Evolutionary conservation across 768 basidiomycete species (phyloP).

Genomic region (Leccinum uliginosum): DNA sequence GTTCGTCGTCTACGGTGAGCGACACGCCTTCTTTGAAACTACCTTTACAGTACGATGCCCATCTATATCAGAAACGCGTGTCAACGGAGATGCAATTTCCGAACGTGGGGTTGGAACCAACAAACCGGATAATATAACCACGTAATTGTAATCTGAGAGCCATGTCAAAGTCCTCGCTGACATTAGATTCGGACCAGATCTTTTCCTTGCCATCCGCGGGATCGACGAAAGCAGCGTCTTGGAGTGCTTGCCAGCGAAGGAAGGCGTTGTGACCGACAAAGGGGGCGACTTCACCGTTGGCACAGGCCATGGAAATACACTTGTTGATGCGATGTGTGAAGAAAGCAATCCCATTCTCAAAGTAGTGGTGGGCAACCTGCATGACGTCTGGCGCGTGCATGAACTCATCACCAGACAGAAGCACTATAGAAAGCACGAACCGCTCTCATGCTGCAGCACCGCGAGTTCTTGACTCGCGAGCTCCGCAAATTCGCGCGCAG

Average conservation of each 20-base stretch:
- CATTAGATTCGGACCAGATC: constrained; percentile 65
- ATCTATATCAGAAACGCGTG: constrained; percentile 23
- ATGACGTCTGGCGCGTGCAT: constrained; percentile 60
- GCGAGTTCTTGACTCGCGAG: constrained; percentile 61
- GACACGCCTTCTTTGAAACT: constrained; percentile 92
- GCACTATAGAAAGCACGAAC: constrained; percentile 39
- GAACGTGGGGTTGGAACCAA: neutral
- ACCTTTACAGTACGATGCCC: constrained; percentile 82
- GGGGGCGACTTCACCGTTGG: constrained; percentile 73
- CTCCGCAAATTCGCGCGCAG: constrained; percentile 78
- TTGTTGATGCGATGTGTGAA: constrained; percentile 87
- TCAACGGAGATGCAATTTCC: constrained; percentile 1
- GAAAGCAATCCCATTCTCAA: constrained; percentile 85
- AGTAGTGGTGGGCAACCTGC: constrained; percentile 87
- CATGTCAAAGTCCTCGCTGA: constrained; percentile 72
- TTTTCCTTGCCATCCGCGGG: constrained; percentile 52
- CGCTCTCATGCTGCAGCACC: constrained; percentile 88
- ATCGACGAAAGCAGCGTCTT: constrained; percentile 79
- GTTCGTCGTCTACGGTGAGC: constrained; percentile 83
- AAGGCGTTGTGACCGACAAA: constrained; percentile 90
- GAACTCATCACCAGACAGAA: neutral
- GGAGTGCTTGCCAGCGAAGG: constrained; percentile 83
- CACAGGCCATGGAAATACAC: constrained; percentile 73
- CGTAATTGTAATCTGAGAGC: constrained; percentile 52
- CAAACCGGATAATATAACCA: constrained; percentile 66